A percentile compares a stretch with the other conserved stretches of the same genome.
Evolutionary conservation across 2,329 filamentous ascomycete genomes (phyloP).

Genomic region (Fusarium sp.): DNA sequence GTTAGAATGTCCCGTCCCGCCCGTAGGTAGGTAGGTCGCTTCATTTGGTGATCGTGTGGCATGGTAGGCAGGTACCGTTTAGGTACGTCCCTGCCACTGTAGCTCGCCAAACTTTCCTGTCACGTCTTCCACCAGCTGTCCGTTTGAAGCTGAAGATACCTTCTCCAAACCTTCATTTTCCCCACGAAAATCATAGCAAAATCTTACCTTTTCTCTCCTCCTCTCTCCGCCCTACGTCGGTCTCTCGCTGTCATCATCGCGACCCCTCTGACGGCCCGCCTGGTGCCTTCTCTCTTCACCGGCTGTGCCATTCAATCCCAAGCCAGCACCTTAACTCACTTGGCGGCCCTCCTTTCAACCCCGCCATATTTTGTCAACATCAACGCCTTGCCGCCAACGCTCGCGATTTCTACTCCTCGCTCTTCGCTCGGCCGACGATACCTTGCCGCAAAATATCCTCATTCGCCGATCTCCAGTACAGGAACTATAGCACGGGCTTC

Average conservation of each 20-base stretch:
- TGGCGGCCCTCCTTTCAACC: slow-evolving; percentile 38
- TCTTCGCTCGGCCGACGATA: slow-evolving; percentile 32
- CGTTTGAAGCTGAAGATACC: slow-evolving; percentile 29
- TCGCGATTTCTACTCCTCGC: slow-evolving; percentile 24
- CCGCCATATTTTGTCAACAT: slow-evolving; percentile 36
- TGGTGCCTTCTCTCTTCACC: slow-evolving; percentile 18
- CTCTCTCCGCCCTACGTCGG: background rate
- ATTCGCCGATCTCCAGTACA: slow-evolving; percentile 29
- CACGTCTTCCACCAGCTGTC: slow-evolving; percentile 28
- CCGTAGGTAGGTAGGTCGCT: background rate
- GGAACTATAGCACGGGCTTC: slow-evolving; percentile 33
- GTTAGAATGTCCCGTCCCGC: slow-evolving; percentile 24
- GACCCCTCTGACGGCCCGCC: slow-evolving; percentile 14
- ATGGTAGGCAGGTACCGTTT: slow-evolving; percentile 26
- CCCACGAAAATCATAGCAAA: slow-evolving; percentile 6
- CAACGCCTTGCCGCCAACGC: slow-evolving; percentile 30
- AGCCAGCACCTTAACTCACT: slow-evolving; percentile 8
- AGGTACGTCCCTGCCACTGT: slow-evolving; percentile 24
- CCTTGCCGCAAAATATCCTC: slow-evolving; percentile 10
- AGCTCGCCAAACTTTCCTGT: slow-evolving; percentile 38
- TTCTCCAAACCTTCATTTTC: slow-evolving; percentile 10
- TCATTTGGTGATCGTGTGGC: slow-evolving; percentile 5
- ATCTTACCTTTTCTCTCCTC: background rate
- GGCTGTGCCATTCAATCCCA: slow-evolving; percentile 27
- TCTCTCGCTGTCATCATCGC: slow-evolving; percentile 1